Conservation (phyloP, 2,329 filamentous ascomycete species). For the Cladobotryum mycophilum region DNA sequence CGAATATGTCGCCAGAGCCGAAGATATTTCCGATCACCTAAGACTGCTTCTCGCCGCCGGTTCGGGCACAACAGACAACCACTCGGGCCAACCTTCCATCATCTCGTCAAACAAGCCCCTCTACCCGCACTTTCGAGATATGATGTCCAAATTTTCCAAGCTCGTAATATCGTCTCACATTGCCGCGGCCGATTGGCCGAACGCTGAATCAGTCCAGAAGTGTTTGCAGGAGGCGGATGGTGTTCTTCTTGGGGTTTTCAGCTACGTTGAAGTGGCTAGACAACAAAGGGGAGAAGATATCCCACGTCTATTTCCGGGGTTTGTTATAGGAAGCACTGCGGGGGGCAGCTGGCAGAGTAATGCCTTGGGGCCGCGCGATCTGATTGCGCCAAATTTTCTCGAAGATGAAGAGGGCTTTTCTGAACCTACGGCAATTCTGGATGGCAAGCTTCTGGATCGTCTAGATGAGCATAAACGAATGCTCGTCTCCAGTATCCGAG, state of each 20-base stretch:
- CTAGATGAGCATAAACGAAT: constrained; percentile 81
- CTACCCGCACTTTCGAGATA: constrained; percentile 95
- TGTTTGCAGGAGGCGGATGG: constrained; percentile 97
- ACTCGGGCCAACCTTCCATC: constrained; percentile 97
- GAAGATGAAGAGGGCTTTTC: constrained; percentile 69
- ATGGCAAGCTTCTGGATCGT: constrained; percentile 70
- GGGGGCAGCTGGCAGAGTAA: constrained; percentile 87
- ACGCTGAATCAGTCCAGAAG: constrained; percentile 88
- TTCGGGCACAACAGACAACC: constrained; percentile 95
- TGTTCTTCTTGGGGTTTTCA: constrained; percentile 86
- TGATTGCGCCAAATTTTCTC: constrained; percentile 74
- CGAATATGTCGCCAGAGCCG: constrained; percentile 89
- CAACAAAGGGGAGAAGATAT: constrained; percentile 92
- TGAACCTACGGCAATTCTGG: constrained; percentile 69
- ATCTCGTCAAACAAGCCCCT: constrained; percentile 97
- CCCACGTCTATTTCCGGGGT: constrained; percentile 85
- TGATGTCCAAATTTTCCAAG: constrained; percentile 99
- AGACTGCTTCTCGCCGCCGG: constrained; percentile 89
- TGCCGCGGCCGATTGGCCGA: constrained; percentile 91
- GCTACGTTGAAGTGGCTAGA: constrained; percentile 90
- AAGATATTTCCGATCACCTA: constrained; percentile 96
- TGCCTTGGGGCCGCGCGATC: constrained; percentile 57
- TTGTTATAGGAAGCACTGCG: constrained; percentile 75
- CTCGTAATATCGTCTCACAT: constrained; percentile 97
- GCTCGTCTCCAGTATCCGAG: constrained; percentile 77